A percentile compares a stretch with the other conserved stretches of the same genome.
Evolutionary conservation across 768 basidiomycete species (phyloP).

Genomic region (Sarcodon aspratus): DNA sequence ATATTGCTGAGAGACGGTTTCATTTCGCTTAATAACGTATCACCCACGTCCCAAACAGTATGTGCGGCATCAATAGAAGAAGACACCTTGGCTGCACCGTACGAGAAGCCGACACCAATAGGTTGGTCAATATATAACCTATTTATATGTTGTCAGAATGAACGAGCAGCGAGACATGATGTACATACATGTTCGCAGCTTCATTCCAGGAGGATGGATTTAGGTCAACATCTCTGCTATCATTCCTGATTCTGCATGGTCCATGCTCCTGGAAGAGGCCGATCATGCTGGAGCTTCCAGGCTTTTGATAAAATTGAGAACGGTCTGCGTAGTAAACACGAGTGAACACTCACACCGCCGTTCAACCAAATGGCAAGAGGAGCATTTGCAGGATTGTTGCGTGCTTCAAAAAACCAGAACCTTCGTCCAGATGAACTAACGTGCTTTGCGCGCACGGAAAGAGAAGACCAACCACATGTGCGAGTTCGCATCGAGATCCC

Average conservation of each 20-base stretch:
- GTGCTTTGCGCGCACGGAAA: too few species aligned
- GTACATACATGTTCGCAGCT: constrained; percentile 31
- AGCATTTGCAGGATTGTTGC: constrained; percentile 47
- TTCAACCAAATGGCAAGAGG: constrained; percentile 63
- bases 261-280: constrained; percentile 32
- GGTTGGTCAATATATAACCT: constrained; percentile 55
- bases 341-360: constrained; percentile 26
- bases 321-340: neutral
- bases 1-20: too few species aligned
- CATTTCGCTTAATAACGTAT: too few species aligned
- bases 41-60: constrained; percentile 37
- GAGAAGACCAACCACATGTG: constrained; percentile 66
- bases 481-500: constrained; percentile 40
- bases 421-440: too few species aligned
- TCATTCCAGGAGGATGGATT: constrained; percentile 54
- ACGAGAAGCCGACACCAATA: constrained; percentile 50
- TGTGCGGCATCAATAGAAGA: constrained; percentile 42
- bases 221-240: constrained; percentile 31
- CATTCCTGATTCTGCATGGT: constrained; percentile 36
- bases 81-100: constrained; percentile 36
- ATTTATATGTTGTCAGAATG: too few species aligned
- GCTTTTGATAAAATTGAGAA: constrained; percentile 10
- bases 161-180: too few species aligned
- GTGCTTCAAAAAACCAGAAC: constrained; percentile 59
- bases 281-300: constrained; percentile 27